Evolutionary conservation across 2,329 filamentous ascomycete species (phyloP).

Genomic region (Alternaria incomplexa): DNA sequence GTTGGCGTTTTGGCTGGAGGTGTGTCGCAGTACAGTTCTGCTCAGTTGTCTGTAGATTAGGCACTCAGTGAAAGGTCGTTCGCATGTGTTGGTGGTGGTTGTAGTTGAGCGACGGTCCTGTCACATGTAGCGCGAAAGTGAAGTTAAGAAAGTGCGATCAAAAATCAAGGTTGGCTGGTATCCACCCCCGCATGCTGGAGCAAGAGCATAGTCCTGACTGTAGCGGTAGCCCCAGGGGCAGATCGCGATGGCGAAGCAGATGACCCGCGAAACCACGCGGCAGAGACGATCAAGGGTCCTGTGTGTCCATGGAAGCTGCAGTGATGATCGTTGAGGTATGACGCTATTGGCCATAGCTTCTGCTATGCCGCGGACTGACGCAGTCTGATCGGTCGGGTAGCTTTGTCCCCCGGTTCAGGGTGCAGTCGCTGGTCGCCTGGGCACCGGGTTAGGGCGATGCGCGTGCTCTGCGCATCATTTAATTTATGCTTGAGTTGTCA

Average conservation of each 20-base stretch:
- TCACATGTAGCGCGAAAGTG: background rate
- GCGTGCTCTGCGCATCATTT: background rate
- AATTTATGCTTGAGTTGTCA: background rate
- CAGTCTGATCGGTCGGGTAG: background rate
- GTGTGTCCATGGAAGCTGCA: background rate
- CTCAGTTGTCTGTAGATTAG: background rate
- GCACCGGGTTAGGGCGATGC: background rate
- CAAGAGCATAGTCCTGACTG: background rate
- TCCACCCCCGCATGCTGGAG: slow-evolving; percentile 3
- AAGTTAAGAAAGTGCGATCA: background rate
- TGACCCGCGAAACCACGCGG: slow-evolving; percentile 2
- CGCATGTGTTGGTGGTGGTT: background rate
- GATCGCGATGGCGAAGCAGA: slow-evolving; percentile 2
- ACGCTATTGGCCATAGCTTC: slow-evolving; percentile 12
- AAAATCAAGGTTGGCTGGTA: slow-evolving; percentile 3
- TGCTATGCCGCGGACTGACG: background rate
- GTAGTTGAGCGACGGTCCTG: background rate
- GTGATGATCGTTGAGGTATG: slow-evolving; percentile 3
- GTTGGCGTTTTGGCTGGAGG: background rate
- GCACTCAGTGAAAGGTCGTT: background rate
- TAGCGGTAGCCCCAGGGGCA: background rate
- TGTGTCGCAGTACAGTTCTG: background rate
- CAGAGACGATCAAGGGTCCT: slow-evolving; percentile 8
- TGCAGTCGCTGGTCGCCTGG: background rate
- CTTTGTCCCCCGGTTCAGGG: background rate